phyloP scores from a whole-genome alignment of 2,329 filamentous ascomycete genomes.

The Pseudopithomyces chartarum region DNA sequence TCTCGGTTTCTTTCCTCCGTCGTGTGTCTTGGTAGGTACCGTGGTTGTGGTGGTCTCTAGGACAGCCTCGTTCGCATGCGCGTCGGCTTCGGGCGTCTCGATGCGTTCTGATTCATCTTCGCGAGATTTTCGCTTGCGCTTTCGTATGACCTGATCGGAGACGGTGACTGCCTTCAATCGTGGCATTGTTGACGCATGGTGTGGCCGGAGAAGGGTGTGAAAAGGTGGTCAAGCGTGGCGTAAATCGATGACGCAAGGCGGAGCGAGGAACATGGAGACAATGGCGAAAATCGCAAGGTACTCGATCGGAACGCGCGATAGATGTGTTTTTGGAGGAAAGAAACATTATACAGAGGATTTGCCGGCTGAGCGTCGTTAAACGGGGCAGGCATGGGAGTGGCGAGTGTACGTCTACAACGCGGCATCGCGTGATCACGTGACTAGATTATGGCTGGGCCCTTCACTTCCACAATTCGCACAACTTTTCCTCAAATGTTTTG shows the following conservation, averaged over 20 bases:
- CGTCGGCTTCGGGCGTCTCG: slow-evolving; percentile 13
- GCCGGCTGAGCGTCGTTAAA: too few species aligned
- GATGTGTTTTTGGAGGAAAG: background rate
- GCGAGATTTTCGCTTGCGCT: slow-evolving; percentile 47
- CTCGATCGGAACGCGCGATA: background rate
- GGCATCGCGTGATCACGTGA: too few species aligned
- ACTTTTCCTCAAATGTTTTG: too few species aligned
- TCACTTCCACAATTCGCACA: too few species aligned
- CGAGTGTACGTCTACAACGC: too few species aligned
- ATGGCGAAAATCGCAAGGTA: background rate
- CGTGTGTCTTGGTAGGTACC: slow-evolving; percentile 61
- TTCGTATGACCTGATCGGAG: slow-evolving; percentile 51
- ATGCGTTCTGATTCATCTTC: slow-evolving; percentile 24
- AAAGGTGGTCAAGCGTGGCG: slow-evolving; percentile 5
- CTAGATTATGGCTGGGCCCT: too few species aligned
- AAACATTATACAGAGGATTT: background rate
- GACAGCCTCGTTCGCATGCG: slow-evolving; percentile 11
- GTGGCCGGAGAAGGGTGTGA: slow-evolving; percentile 4
- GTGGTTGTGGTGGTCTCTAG: slow-evolving; percentile 42
- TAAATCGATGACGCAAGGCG: slow-evolving; percentile 32
- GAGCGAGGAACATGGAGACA: background rate
- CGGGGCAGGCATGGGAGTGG: too few species aligned
- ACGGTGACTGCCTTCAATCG: slow-evolving; percentile 51
- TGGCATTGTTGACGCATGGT: slow-evolving; percentile 37
- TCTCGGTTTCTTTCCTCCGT: slow-evolving; percentile 60